Evolutionary conservation across 371 early-diverging fungal species (phyloP), one percentile per base, ranked within the genome.

Genomic region (Mucor plumbeus): DNA sequence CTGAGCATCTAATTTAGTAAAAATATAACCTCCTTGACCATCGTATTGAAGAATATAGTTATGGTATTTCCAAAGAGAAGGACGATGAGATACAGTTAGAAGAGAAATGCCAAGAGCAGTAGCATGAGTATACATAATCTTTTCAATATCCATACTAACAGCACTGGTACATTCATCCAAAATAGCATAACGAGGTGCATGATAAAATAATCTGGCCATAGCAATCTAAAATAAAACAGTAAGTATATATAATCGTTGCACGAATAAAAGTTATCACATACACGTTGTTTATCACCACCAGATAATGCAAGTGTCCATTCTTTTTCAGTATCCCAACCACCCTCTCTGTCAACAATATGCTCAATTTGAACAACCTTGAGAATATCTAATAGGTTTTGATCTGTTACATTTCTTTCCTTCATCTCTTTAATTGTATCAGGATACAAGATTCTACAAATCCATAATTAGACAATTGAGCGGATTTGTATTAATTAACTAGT

Each of bases 121-220:
- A 40, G 95, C 94, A 69, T 94, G 90, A 21, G 91, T 91, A 74
- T 95, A 95, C 94, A 95, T 94, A 66, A 92, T 89, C 74, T 88
- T 84, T 73, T 96, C 96, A 47, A 95, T 85, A 55, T 94, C 94
- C 88, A 95, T 89, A 75, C 92, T 91, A 35, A 95, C 95, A n/a
- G 96, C 92, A 70, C 90, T 90, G 10, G 96, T 96, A 73, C 96
- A 95, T 81, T 95, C 95, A 68, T 95, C 96, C 69, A 95, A 78
- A 75, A 95, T 94, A 43, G 96, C 93, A 79, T 90, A 95, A 65
- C 88, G 88, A 34, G 96, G 96, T n/a, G 88, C 80, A 70, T 96
- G 95, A 78, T 96, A 96, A 73, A 92, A 96, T 40, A 95, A 85
- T 63, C 94, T 85, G 11, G 96, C 95, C 94, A 94, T 93, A 19